A percentile compares a stretch with the other conserved stretches of the same genome.
These are phyloP conservation scores for Rhizoclosmatium globosum DNA, from an alignment of 192 early-diverging fungal genomes.

Conservation along the genomic window DNA sequence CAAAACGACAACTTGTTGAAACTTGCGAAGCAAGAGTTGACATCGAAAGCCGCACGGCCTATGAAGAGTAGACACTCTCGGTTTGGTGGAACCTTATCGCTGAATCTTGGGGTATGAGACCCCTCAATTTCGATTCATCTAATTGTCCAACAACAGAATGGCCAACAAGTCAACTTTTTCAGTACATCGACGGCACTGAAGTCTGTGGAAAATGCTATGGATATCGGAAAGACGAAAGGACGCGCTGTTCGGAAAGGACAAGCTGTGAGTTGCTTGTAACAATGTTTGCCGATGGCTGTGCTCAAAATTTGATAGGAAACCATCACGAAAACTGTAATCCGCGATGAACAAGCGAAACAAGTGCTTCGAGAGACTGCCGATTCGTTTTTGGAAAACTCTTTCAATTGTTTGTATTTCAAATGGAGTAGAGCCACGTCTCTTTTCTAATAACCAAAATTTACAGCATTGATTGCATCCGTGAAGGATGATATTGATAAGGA, in stretches of 20 bases:
- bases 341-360: constrained; percentile 28
- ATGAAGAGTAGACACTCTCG: constrained; percentile 49
- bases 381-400: constrained; percentile 51
- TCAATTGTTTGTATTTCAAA: constrained; percentile 44
- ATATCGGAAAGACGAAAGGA: constrained; percentile 30
- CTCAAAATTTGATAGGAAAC: not conserved
- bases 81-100: constrained; percentile 54
- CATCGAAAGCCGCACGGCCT: constrained; percentile 18
- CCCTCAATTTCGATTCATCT: not conserved
- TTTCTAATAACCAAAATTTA: not conserved
- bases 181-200: constrained; percentile 14
- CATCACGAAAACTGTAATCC: constrained; percentile 17
- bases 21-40: constrained; percentile 31
- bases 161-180: constrained; percentile 15
- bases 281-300: too few relatives aligned
- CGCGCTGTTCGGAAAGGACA: constrained; percentile 9
- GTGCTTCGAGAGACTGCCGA: constrained; percentile 36
- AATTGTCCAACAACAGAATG: constrained; percentile 16
- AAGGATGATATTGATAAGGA: constrained; percentile 56
- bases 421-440: not conserved
- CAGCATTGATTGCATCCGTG: constrained; percentile 47
- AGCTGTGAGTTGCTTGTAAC: not conserved
- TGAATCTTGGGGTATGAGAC: constrained; percentile 46
- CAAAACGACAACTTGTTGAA: constrained; percentile 32
- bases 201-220: constrained; percentile 26